Conservation (phyloP, 805 yeast species). For the Metschnikowia koreensis region DNA sequence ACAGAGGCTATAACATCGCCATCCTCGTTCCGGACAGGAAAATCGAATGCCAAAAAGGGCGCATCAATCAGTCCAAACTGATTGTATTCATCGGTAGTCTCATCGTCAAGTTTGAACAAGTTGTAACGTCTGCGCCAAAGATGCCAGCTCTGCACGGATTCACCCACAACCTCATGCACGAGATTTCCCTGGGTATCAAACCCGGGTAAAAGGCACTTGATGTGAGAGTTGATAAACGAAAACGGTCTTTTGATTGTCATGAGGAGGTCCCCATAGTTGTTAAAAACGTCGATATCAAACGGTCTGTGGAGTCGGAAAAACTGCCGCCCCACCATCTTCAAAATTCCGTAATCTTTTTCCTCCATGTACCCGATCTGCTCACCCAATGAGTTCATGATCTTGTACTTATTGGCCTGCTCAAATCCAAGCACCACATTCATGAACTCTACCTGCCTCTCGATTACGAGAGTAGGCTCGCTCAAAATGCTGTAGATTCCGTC, state of each 20-base stretch:
- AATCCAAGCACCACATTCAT: slow-evolving; percentile 85
- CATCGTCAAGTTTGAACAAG: slow-evolving; percentile 55
- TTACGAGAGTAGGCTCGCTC: slow-evolving; percentile 77
- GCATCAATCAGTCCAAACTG: slow-evolving; percentile 91
- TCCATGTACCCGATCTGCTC: slow-evolving; percentile 73
- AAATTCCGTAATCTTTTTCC: slow-evolving; percentile 73
- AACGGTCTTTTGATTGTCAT: slow-evolving; percentile 78
- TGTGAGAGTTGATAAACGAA: slow-evolving; percentile 84
- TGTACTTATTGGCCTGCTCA: slow-evolving; percentile 85
- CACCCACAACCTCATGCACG: slow-evolving; percentile 63
- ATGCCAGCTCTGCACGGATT: slow-evolving; percentile 91
- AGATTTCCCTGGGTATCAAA: slow-evolving; percentile 33
- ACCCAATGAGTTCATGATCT: slow-evolving; percentile 71
- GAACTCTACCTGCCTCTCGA: slow-evolving; percentile 85
- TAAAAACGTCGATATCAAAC: slow-evolving; percentile 68
- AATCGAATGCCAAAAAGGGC: slow-evolving; percentile 81
- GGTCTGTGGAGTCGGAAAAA: slow-evolving; percentile 85
- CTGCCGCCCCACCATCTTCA: slow-evolving; percentile 76
- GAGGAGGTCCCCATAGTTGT: slow-evolving; percentile 56
- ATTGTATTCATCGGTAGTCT: slow-evolving; percentile 45
- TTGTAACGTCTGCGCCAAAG: slow-evolving; percentile 88
- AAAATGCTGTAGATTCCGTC: slow-evolving; percentile 65
- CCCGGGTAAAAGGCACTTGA: slow-evolving; percentile 68
- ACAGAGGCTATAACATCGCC: slow-evolving; percentile 69
- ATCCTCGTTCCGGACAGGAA: slow-evolving; percentile 64